phyloP scores from a whole-genome alignment of 768 basidiomycete genomes.

The Pisolithus sp. region DNA sequence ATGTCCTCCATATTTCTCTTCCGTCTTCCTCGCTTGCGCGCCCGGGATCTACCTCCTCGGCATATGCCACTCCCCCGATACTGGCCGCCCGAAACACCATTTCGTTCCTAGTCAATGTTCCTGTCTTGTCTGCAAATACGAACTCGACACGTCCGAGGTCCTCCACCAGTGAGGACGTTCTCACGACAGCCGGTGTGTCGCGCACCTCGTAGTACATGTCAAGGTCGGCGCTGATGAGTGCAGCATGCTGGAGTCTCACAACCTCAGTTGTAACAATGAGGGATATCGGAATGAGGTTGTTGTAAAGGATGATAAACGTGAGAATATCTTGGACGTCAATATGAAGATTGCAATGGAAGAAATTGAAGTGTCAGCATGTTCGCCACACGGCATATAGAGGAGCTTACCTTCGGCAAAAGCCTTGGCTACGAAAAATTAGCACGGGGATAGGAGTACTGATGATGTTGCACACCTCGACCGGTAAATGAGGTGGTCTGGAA shows the following conservation, averaged over 20 bases:
- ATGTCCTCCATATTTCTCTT: conserved; percentile 67
- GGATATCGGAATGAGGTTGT: conserved; percentile 98
- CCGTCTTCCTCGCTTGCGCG: conserved; percentile 57
- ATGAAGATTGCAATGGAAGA: not conserved
- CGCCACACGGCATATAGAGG: too few species aligned
- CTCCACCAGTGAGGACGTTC: conserved; percentile 97
- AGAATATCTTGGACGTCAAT: conserved; percentile 63
- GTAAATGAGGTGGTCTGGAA: conserved; percentile 52
- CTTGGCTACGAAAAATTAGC: conserved; percentile 42
- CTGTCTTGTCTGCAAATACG: conserved; percentile 92
- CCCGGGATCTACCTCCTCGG: conserved; percentile 84
- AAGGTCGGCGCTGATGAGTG: conserved; percentile 93
- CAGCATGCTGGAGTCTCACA: conserved; percentile 97
- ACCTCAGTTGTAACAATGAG: conserved; percentile 99
- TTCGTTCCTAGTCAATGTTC: conserved; percentile 93
- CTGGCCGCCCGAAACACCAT: conserved; percentile 95
- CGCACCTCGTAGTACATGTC: conserved; percentile 98
- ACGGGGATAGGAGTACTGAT: not conserved
- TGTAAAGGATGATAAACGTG: conserved; percentile 98
- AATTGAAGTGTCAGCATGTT: not conserved
- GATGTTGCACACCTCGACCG: conserved; percentile 50
- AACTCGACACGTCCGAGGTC: conserved; percentile 98
- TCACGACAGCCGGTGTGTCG: conserved; percentile 93
- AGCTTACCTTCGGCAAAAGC: conserved; percentile 75
- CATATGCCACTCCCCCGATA: conserved; percentile 84